Conservation (phyloP, 495 filamentous ascomycete species). For the Bacidia rubella region DNA sequence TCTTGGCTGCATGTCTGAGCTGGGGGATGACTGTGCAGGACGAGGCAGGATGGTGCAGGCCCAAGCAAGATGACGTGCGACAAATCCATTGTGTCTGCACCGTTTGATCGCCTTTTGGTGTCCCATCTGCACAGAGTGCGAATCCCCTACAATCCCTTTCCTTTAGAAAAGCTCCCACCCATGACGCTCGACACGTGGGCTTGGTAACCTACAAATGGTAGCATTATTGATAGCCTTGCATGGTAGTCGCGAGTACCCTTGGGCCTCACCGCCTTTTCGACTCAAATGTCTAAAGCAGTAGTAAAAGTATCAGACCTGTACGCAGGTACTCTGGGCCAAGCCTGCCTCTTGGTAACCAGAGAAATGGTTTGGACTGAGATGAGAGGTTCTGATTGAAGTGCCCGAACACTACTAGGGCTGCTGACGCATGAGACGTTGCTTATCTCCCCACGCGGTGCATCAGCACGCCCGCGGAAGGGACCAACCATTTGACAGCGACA, state of each 20-base stretch:
- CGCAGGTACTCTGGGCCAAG: background rate
- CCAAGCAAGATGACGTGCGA: background rate
- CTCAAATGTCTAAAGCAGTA: too few species aligned
- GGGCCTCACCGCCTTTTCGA: background rate
- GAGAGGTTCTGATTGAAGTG: background rate
- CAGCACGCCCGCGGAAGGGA: background rate
- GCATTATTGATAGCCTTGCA: background rate
- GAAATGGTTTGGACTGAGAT: background rate
- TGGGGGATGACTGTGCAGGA: background rate
- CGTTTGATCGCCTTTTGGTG: background rate
- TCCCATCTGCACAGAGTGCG: background rate
- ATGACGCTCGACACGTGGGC: background rate
- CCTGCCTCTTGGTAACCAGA: background rate
- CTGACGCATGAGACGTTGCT: background rate
- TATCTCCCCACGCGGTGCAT: background rate
- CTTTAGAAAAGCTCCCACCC: background rate
- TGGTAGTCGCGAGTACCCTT: background rate
- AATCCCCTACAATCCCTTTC: background rate
- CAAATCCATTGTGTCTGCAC: background rate
- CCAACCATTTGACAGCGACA: background rate
- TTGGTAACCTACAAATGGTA: background rate
- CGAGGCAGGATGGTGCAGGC: background rate
- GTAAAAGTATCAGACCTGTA: too few species aligned
- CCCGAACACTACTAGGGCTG: background rate
- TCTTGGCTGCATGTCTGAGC: background rate